Percentiles rank a stretch among this genome's conserved stretches.
Conservation (phyloP, 129 eudicot species). For the Sambucus nigra region DNA sequence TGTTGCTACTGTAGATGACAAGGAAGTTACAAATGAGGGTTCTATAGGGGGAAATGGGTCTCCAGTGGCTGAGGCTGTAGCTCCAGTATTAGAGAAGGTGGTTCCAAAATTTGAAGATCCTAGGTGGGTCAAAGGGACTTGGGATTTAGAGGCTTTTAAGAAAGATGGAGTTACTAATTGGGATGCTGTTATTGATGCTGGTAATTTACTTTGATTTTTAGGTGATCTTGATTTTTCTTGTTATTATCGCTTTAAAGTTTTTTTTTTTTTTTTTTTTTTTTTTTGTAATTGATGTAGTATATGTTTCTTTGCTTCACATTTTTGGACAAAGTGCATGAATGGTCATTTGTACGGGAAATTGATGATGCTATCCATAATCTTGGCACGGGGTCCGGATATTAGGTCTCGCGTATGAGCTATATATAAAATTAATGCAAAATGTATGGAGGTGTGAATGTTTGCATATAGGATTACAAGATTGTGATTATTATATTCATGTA, state of each 20-base stretch:
- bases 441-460: too few relatives aligned
- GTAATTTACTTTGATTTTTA: conserved; percentile 23
- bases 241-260: too few relatives aligned
- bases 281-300: not conserved
- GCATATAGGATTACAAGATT: too few relatives aligned
- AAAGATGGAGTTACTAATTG: conserved; percentile 75
- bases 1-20: conserved; percentile 27
- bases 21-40: conserved; percentile 21
- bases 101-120: conserved; percentile 42
- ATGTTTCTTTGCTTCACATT: conserved; percentile 1
- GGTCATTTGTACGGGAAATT: too few relatives aligned
- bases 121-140: conserved; percentile 90
- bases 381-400: too few relatives aligned
- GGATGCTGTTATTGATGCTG: conserved; percentile 99
- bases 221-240: conserved; percentile 1
- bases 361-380: too few relatives aligned
- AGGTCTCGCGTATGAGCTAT: too few relatives aligned
- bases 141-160: conserved; percentile 81
- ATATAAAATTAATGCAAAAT: too few relatives aligned
- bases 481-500: too few relatives aligned
- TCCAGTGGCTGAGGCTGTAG: conserved; percentile 25
- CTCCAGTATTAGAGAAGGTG: conserved; percentile 28
- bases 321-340: too few relatives aligned
- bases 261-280: not conserved
- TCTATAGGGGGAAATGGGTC: conserved; percentile 45